Evolutionary conservation across 441 rosid genomes (phyloP).

Genomic region (Eutrema salsugineum): DNA sequence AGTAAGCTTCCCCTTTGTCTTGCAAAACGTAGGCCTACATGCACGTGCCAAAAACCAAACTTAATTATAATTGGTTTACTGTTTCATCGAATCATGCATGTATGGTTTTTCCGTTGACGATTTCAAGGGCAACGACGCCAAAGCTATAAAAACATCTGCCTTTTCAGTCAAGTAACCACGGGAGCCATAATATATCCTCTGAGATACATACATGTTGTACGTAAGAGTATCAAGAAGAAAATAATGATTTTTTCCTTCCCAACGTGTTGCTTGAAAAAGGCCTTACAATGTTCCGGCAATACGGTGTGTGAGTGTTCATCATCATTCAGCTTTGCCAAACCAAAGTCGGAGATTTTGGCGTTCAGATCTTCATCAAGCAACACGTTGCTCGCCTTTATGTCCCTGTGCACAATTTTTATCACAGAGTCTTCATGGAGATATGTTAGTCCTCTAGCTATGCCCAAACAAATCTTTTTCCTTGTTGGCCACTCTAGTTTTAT

Average conservation of each 20-base stretch:
- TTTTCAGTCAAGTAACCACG: slow-evolving; percentile 44
- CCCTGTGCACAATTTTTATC: slow-evolving; percentile 75
- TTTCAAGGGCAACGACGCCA: slow-evolving; percentile 57
- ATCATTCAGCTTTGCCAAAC: slow-evolving; percentile 61
- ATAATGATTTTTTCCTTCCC: no score
- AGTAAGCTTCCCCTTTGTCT: slow-evolving; percentile 60
- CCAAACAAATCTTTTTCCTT: slow-evolving; percentile 57
- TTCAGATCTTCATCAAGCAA: slow-evolving; percentile 58
- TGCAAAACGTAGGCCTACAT: slow-evolving; percentile 58
- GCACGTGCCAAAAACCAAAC: background rate
- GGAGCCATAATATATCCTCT: slow-evolving; percentile 32
- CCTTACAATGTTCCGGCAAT: slow-evolving; percentile 70
- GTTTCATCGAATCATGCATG: no score
- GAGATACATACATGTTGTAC: background rate
- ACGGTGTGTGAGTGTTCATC: slow-evolving; percentile 54
- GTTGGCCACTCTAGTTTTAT: slow-evolving; percentile 56
- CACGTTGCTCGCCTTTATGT: slow-evolving; percentile 70
- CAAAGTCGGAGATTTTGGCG: slow-evolving; percentile 68
- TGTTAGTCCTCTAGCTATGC: slow-evolving; percentile 62
- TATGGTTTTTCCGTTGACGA: slow-evolving; percentile 57
- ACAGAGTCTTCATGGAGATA: slow-evolving; percentile 48
- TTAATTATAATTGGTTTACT: no score
- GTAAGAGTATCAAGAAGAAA: no score
- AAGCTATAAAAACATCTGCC: slow-evolving; percentile 71
- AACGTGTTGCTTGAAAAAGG: background rate